Evolutionary conservation across 139 green algal genomes (phyloP).

Genomic region (Nannochloris sp.): DNA sequence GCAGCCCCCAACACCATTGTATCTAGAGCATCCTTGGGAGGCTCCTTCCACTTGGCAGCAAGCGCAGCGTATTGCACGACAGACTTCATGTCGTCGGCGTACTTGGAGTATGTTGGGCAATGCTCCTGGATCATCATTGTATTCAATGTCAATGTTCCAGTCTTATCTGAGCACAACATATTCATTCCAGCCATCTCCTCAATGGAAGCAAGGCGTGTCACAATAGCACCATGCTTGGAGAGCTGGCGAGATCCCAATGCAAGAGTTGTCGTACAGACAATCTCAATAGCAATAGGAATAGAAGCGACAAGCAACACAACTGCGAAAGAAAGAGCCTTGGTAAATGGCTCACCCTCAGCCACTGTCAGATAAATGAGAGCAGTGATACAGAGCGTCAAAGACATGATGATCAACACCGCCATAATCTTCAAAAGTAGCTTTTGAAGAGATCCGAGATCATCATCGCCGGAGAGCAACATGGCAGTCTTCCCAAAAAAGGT

Average conservation of each 20-base stretch:
- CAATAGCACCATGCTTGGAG: conserved; percentile 60
- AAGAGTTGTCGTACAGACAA: conserved; percentile 75
- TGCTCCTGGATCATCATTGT: conserved; percentile 82
- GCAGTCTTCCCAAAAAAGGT: conserved; percentile 86
- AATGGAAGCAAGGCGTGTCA: conserved; percentile 67
- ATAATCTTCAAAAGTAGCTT: conserved; percentile 72
- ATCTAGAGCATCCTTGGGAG: conserved; percentile 75
- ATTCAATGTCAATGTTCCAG: conserved; percentile 82
- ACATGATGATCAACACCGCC: conserved; percentile 52
- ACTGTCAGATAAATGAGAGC: conserved; percentile 55
- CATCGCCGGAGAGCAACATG: conserved; percentile 50
- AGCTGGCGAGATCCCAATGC: conserved; percentile 68
- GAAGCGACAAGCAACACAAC: conserved; percentile 71
- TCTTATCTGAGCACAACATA: conserved; percentile 85
- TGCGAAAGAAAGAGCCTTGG: conserved; percentile 55
- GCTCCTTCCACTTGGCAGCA: conserved; percentile 79
- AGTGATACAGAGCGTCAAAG: conserved; percentile 55
- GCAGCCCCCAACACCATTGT: conserved; percentile 57
- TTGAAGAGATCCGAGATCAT: conserved; percentile 58
- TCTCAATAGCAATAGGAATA: conserved; percentile 61
- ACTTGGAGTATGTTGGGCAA: conserved; percentile 51
- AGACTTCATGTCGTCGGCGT: conserved; percentile 19
- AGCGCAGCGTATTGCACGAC: conserved; percentile 56
- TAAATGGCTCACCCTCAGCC: conserved; percentile 28
- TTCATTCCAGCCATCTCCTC: conserved; percentile 90